Conservation (phyloP, 2,329 filamentous ascomycete species). For the Paramyrothecium sp. region DNA sequence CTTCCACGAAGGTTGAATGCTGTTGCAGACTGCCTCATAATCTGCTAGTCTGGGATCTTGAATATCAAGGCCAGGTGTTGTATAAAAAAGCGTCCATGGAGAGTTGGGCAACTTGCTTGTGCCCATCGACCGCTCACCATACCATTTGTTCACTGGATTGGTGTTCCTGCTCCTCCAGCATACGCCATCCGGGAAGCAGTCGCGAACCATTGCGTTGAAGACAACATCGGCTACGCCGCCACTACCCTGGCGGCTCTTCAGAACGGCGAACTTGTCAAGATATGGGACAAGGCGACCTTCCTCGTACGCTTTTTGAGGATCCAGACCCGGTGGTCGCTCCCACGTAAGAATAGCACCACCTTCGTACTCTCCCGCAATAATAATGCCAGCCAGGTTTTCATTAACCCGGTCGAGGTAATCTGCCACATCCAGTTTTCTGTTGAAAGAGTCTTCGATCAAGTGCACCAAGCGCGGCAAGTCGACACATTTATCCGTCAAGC, state of each 20-base stretch:
- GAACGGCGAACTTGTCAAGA: slow-evolving; percentile 94
- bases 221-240: slow-evolving; percentile 94
- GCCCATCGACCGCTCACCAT: slow-evolving; percentile 86
- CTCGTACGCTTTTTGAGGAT: slow-evolving; percentile 51
- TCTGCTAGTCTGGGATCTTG: slow-evolving; percentile 58
- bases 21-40: slow-evolving; percentile 73
- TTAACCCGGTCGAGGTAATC: slow-evolving; percentile 83
- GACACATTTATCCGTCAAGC: slow-evolving; percentile 76
- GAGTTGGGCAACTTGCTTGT: slow-evolving; percentile 78
- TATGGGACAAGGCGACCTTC: slow-evolving; percentile 78
- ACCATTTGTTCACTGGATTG: slow-evolving; percentile 99
- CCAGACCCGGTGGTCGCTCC: slow-evolving; percentile 70
- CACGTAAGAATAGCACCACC: slow-evolving; percentile 93
- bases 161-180: slow-evolving; percentile 89
- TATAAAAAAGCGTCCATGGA: slow-evolving; percentile 99
- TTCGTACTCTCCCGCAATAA: slow-evolving; percentile 95
- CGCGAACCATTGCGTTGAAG: slow-evolving; percentile 91
- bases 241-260: slow-evolving; percentile 83
- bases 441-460: slow-evolving; percentile 92
- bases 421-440: slow-evolving; percentile 76
- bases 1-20: slow-evolving; percentile 62
- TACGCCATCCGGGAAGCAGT: slow-evolving; percentile 84
- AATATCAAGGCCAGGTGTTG: slow-evolving; percentile 64
- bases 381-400: slow-evolving; percentile 80
- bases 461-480: slow-evolving; percentile 80